Evolutionary conservation across 2,329 filamentous ascomycete genomes (phyloP), one percentile per base, ranked within the genome.

Genomic region (Talaromyces rugulosus): DNA sequence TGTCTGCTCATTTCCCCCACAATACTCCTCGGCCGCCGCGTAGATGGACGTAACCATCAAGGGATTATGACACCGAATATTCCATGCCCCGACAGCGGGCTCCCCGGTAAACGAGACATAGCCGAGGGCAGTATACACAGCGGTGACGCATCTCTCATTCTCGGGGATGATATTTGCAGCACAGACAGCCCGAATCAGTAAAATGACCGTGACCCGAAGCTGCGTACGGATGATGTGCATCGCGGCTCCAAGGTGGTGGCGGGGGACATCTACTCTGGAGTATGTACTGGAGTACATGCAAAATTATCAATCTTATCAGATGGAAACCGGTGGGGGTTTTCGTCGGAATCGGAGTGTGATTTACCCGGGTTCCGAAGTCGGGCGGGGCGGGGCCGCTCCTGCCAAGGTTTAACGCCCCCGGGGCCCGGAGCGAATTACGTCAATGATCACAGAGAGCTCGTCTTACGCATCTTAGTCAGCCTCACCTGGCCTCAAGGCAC

Each of bases 1-100:
- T 18, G 71, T 69, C 1, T 61, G 63, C 3, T 74, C 64, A 5
- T 51, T 34, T 8, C 57, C 31, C 16, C 59, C 56, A 52, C 75
- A 78, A 57, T 75, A 75, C 1, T 70, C 27, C 4, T 73, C 70
- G 1, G 71, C 69, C 1, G 75, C 68, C 2, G 75, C 74, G 59
- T 76, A 78, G 12, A 75, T 72, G 1, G 75, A 78, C 2, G 66
- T 66, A 1, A 75, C 72, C 31, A 68, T 63, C 1, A 75, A 63
- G 0, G 66, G 60, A 61, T 77, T 76, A 23, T 67, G 71, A 58
- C 76, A 78, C 40, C 68, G 63, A 1, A 66, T 65, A n/a, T 66
- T 64, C 65, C 69, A 71, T 47, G 60, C 54, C 0, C 67, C 67
- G 7, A 62, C 63, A 23, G 64, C 52, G 0, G 67, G 66, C 18